Conservation (phyloP, 805 yeast genomes). For the Saccharomycopsis selenospora region DNA sequence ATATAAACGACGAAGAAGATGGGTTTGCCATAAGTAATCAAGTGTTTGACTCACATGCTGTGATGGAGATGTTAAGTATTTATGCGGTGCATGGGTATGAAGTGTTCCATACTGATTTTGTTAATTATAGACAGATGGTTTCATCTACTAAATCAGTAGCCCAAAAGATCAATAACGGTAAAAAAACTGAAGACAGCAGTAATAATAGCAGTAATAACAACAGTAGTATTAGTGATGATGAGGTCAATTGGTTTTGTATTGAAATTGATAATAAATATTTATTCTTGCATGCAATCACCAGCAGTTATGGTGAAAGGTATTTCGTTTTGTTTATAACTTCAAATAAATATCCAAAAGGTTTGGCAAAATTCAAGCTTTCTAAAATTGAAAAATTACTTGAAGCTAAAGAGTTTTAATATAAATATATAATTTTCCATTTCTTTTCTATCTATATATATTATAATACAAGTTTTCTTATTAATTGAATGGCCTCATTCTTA, state of each 20-base stretch:
- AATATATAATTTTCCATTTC: too few species aligned
- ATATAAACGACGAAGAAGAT: background rate
- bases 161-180: constrained; percentile 5
- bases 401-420: constrained; percentile 10
- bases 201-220: background rate
- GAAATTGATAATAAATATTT: constrained; percentile 12
- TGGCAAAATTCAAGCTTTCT: constrained; percentile 15
- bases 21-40: background rate
- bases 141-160: background rate
- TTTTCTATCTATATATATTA: too few species aligned
- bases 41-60: constrained; percentile 3
- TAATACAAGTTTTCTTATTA: too few species aligned
- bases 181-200: background rate
- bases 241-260: constrained; percentile 16
- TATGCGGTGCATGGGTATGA: constrained; percentile 1
- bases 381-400: constrained; percentile 9
- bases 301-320: constrained; percentile 13
- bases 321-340: constrained; percentile 12
- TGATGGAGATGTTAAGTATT: background rate
- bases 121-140: background rate
- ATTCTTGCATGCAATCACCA: constrained; percentile 12
- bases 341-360: constrained; percentile 14
- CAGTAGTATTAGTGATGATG: background rate
- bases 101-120: background rate
- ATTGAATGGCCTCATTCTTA: too few species aligned